Percentiles rank a stretch among this genome's conserved stretches.
These are phyloP conservation scores for Emericellopsis terricola DNA, from an alignment of 495 filamentous ascomycete genomes.

Conservation along the genomic window DNA sequence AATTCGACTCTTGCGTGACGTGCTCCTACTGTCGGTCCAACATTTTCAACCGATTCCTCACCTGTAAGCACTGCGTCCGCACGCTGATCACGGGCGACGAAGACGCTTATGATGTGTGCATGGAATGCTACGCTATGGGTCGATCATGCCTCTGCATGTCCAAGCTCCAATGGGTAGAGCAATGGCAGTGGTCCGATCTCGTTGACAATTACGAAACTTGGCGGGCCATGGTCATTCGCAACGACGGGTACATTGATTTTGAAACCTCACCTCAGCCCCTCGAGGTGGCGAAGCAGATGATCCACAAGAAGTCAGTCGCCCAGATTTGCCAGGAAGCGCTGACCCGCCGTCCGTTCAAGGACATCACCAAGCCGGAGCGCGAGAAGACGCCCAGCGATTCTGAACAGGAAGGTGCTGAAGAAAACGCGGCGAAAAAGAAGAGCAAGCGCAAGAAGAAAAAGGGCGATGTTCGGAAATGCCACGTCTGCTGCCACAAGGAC, in stretches of 20 bases:
- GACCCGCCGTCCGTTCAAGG: slow-evolving; percentile 44
- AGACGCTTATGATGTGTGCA: slow-evolving; percentile 83
- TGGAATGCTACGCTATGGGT: slow-evolving; percentile 93
- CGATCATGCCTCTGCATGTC: slow-evolving; percentile 80
- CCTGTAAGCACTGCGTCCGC: slow-evolving; percentile 61
- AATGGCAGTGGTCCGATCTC: slow-evolving; percentile 73
- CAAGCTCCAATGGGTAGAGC: slow-evolving; percentile 75
- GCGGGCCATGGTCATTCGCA: slow-evolving; percentile 53
- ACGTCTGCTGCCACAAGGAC: slow-evolving; percentile 63
- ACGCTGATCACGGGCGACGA: slow-evolving; percentile 40
- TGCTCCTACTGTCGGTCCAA: slow-evolving; percentile 94
- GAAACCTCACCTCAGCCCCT: slow-evolving; percentile 45
- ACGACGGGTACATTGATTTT: slow-evolving; percentile 39
- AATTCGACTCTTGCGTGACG: slow-evolving; percentile 75
- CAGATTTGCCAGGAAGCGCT: slow-evolving; percentile 84
- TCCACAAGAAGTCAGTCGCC: slow-evolving; percentile 59
- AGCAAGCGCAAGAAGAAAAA: slow-evolving; percentile 20
- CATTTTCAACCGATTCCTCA: slow-evolving; percentile 93
- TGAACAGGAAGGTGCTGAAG: slow-evolving; percentile 30
- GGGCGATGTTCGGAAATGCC: slow-evolving; percentile 41
- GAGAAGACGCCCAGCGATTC: slow-evolving; percentile 23
- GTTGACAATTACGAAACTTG: slow-evolving; percentile 62
- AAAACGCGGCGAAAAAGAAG: slow-evolving; percentile 24
- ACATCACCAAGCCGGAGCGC: slow-evolving; percentile 26
- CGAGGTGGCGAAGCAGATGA: slow-evolving; percentile 38